Percentiles rank a stretch among this genome's conserved stretches.
These are phyloP conservation scores for Cylindrotheca closterium DNA, from an alignment of 108 stramenopile genomes.

Conservation along the genomic window DNA sequence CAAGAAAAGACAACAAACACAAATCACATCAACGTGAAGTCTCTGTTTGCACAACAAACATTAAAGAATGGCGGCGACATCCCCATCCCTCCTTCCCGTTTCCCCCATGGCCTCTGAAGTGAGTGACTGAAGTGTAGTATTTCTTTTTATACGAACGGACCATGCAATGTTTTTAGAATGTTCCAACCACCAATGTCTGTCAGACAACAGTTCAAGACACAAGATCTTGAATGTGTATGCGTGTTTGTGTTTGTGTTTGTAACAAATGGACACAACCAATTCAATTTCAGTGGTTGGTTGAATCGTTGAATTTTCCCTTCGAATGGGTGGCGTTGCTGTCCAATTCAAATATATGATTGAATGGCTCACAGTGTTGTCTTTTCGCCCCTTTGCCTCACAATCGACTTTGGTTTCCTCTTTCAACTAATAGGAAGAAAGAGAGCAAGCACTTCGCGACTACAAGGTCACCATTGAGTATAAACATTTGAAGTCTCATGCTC, in stretches of 20 bases:
- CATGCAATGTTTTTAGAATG: neutral
- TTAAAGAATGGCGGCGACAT: too few relatives aligned
- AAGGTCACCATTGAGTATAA: slow-evolving; percentile 95
- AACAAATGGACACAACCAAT: neutral
- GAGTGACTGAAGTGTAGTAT: slow-evolving; percentile 8
- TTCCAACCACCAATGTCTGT: too few relatives aligned
- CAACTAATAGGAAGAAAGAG: slow-evolving; percentile 52
- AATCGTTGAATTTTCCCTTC: neutral
- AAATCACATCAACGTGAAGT: too few relatives aligned
- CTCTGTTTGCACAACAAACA: too few relatives aligned
- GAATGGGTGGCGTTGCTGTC: neutral
- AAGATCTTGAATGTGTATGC: too few relatives aligned
- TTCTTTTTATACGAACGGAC: neutral
- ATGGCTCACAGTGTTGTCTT: neutral
- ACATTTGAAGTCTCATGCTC: slow-evolving; percentile 82
- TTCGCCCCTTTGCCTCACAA: neutral
- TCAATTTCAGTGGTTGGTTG: neutral
- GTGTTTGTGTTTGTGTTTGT: neutral
- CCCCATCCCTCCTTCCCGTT: slow-evolving; percentile 43
- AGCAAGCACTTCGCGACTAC: slow-evolving; percentile 86
- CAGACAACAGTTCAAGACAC: neutral
- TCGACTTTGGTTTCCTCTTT: neutral
- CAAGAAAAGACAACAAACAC: too few relatives aligned
- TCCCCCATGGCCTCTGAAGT: slow-evolving; percentile 54
- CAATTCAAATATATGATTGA: neutral